A percentile compares a stretch with the other conserved stretches of the same genome.
phyloP scores from a whole-genome alignment of 306 rosid genomes.

The Cucurbita pepo region DNA sequence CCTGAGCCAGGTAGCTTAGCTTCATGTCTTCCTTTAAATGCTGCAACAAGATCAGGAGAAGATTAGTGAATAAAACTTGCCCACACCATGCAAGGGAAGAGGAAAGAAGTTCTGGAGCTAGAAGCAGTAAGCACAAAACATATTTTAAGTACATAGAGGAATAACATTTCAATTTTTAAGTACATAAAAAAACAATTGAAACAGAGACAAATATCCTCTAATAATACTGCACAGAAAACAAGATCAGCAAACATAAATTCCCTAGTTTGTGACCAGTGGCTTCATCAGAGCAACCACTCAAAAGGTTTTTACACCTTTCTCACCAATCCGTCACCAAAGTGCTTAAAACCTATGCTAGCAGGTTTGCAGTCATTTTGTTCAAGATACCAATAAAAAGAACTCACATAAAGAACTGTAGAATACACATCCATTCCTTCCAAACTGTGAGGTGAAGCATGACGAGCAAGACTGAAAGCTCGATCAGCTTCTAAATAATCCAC shows the following conservation, averaged over 20 bases:
- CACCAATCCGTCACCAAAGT: background rate
- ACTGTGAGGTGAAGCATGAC: constrained; percentile 59
- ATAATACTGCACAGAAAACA: background rate
- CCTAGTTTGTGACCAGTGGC: background rate
- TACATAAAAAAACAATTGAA: background rate
- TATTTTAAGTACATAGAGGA: background rate
- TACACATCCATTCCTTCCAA: constrained; percentile 95
- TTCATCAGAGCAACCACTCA: background rate
- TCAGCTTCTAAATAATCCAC: constrained; percentile 89
- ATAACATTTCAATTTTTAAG: background rate
- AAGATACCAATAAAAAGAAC: constrained; percentile 21
- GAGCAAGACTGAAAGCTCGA: constrained; percentile 74
- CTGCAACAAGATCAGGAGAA: constrained; percentile 35
- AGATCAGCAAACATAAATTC: background rate
- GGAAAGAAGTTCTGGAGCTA: background rate
- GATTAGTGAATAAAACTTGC: constrained; percentile 9
- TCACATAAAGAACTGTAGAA: constrained; percentile 95
- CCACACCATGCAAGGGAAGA: background rate
- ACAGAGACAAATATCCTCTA: background rate
- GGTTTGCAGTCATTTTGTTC: background rate
- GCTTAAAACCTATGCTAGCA: background rate
- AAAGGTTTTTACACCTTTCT: background rate
- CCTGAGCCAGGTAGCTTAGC: constrained; percentile 88
- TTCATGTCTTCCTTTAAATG: constrained; percentile 99
- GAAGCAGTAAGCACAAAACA: background rate